A percentile compares a stretch with the other conserved stretches of the same genome.
These are phyloP conservation scores for Salvia sclarea DNA, from an alignment of 305 asterid genomes.

Conservation along the genomic window DNA sequence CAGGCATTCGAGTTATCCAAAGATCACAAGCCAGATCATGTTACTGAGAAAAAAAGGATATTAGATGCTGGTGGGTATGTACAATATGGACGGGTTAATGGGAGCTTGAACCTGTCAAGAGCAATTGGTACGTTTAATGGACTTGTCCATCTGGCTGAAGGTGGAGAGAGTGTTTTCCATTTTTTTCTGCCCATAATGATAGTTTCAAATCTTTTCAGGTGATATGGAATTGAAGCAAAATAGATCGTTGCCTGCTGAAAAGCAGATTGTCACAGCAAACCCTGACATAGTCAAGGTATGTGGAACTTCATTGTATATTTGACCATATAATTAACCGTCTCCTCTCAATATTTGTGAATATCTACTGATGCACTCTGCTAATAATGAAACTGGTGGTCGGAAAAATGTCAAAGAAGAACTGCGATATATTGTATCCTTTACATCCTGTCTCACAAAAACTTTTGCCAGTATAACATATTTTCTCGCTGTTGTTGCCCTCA, in stretches of 20 bases:
- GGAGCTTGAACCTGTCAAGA: slow-evolving; percentile 87
- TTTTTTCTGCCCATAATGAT: slow-evolving; percentile 28
- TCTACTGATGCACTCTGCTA: neutral
- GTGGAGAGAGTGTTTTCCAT: slow-evolving; percentile 9
- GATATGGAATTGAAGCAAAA: slow-evolving; percentile 95
- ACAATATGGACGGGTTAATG: slow-evolving; percentile 92
- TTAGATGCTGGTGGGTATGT: slow-evolving; percentile 88
- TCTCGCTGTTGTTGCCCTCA: slow-evolving; percentile 26
- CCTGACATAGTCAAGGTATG: slow-evolving; percentile 85
- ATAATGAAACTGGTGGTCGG: slow-evolving; percentile 6
- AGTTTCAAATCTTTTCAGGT: slow-evolving; percentile 50
- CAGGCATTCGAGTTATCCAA: slow-evolving; percentile 81
- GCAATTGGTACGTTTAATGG: slow-evolving; percentile 67
- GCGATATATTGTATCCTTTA: neutral
- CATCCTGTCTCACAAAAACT: slow-evolving; percentile 7
- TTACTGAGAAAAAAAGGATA: slow-evolving; percentile 77
- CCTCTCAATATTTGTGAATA: neutral
- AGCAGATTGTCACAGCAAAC: slow-evolving; percentile 86
- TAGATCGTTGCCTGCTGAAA: slow-evolving; percentile 78
- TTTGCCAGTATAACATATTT: slow-evolving; percentile 24
- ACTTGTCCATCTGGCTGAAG: slow-evolving; percentile 22
- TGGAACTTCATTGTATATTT: slow-evolving; percentile 25
- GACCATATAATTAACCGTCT: slow-evolving; percentile 5
- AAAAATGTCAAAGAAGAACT: slow-evolving; percentile 12
- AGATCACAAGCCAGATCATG: slow-evolving; percentile 93